Conservation (phyloP, 257 asterid genomes). For the Jaltomata sinuosa region DNA sequence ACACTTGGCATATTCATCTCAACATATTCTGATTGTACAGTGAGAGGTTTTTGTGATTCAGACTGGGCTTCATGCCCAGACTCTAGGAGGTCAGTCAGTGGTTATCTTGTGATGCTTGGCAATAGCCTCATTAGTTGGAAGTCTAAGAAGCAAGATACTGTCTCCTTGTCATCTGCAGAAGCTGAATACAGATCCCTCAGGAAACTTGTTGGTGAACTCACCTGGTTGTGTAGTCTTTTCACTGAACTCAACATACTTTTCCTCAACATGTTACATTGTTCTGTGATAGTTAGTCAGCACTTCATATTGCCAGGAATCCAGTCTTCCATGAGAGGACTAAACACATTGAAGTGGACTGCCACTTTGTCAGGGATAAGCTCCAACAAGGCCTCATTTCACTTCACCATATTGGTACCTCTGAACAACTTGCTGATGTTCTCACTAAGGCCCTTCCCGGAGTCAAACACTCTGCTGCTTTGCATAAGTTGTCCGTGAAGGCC, state of each 20-base stretch:
- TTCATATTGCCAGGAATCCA: not conserved
- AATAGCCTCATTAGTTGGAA: too few relatives aligned
- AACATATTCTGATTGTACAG: not conserved
- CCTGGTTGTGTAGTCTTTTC: not conserved
- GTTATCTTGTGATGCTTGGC: too few relatives aligned
- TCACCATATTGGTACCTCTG: not conserved
- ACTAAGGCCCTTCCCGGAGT: too few relatives aligned
- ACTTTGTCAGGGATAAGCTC: not conserved
- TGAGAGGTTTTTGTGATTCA: not conserved
- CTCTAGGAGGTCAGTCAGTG: not conserved
- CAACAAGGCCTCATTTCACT: not conserved
- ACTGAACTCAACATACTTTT: not conserved
- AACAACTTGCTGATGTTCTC: not conserved
- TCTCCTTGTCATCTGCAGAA: not conserved
- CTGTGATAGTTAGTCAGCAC: not conserved
- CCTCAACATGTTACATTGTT: not conserved
- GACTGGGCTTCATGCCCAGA: not conserved
- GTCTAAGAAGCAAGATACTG: too few relatives aligned
- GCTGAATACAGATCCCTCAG: not conserved
- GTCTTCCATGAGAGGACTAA: not conserved
- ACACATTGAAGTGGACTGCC: not conserved
- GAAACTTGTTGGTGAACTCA: not conserved
- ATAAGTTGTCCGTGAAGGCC: too few relatives aligned
- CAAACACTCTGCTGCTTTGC: too few relatives aligned
- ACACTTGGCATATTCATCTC: not conserved